Conservation (phyloP, 805 yeast genomes). For the Teunomyces cretensis region DNA sequence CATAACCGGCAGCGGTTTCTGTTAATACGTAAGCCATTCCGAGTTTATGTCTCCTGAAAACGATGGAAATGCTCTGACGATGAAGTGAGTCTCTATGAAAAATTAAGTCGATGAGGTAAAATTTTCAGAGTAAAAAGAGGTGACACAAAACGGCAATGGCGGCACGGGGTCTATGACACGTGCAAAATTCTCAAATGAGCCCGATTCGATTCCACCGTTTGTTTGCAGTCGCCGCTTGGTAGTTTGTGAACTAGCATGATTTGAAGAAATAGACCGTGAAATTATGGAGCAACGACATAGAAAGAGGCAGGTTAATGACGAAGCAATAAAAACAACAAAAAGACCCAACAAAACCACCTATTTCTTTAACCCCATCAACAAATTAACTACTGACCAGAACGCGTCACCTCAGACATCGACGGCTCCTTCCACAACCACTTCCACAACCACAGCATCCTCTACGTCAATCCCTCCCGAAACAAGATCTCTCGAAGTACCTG, state of each 20-base stretch:
- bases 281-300: background rate
- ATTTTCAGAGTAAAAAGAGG: background rate
- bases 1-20: slow-evolving; percentile 99
- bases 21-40: slow-evolving; percentile 85
- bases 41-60: slow-evolving; percentile 1
- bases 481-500: slow-evolving; percentile 6
- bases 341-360: slow-evolving; percentile 28
- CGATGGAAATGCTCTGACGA: slow-evolving; percentile 4
- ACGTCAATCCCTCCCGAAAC: background rate
- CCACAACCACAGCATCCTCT: no score
- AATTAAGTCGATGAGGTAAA: slow-evolving; percentile 4
- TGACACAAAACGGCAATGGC: background rate
- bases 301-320: slow-evolving; percentile 5
- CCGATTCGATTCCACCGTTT: no score
- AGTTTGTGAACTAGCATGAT: background rate
- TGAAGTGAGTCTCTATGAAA: slow-evolving; percentile 3
- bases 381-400: slow-evolving; percentile 12
- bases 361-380: slow-evolving; percentile 36
- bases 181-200: no score
- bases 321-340: slow-evolving; percentile 10
- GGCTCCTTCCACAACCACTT: background rate
- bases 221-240: background rate
- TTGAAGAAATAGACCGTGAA: background rate
- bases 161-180: no score
- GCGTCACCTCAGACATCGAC: background rate